Conservation (phyloP, 2,329 filamentous ascomycete genomes). For the Alternaria metachromatica region DNA sequence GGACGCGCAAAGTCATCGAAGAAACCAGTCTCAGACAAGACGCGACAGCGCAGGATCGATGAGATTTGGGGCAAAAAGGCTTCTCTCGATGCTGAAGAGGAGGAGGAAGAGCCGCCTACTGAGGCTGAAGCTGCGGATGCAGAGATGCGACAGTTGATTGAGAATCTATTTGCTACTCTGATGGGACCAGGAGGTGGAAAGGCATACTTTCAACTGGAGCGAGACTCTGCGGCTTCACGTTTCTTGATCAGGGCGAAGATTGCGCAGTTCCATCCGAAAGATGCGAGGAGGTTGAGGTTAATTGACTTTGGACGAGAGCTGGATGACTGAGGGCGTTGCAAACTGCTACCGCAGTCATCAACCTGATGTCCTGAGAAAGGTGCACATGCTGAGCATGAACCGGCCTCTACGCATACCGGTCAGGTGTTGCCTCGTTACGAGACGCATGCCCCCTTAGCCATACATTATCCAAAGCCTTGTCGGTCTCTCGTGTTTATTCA, state of each 20-base stretch:
- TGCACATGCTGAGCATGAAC: not conserved
- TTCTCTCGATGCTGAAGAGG: conserved; percentile 26
- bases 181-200: conserved; percentile 44
- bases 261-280: conserved; percentile 62
- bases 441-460: not conserved
- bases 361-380: too few relatives aligned
- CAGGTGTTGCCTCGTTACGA: not conserved
- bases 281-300: conserved; percentile 59
- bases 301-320: conserved; percentile 59
- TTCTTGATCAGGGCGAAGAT: conserved; percentile 63
- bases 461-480: not conserved
- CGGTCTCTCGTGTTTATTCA: not conserved
- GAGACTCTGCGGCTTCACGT: conserved; percentile 60
- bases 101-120: conserved; percentile 40
- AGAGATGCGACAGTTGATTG: conserved; percentile 57
- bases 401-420: not conserved
- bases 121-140: conserved; percentile 57
- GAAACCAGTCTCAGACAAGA: conserved; percentile 39
- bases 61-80: conserved; percentile 54
- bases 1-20: conserved; percentile 55
- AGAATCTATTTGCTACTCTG: conserved; percentile 54
- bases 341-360: not conserved
- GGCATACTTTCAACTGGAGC: conserved; percentile 57
- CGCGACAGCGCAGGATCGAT: conserved; percentile 59
- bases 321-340: conserved; percentile 36